Conservation (phyloP, 2,329 filamentous ascomycete genomes). For the Monilinia vaccinii-corymbosi region DNA sequence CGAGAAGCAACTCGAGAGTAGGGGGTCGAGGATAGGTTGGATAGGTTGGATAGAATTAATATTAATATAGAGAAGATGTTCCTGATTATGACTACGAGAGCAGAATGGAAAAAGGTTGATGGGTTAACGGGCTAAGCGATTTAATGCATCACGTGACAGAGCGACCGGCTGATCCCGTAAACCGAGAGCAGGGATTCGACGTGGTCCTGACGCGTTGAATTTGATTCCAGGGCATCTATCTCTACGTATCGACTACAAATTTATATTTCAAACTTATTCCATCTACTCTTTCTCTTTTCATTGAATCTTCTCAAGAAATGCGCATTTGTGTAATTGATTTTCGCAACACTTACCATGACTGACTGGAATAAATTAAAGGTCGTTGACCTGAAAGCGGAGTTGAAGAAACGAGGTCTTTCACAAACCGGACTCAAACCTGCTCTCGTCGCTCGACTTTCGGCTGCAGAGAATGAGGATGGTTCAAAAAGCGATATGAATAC, state of each 20-base stretch:
- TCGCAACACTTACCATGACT: slow-evolving; percentile 32
- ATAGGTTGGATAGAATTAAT: background rate
- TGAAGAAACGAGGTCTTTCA: slow-evolving; percentile 62
- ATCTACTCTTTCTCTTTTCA: background rate
- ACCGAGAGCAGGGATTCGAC: background rate
- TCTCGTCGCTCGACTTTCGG: slow-evolving; percentile 55
- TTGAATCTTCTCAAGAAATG: background rate
- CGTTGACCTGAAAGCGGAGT: slow-evolving; percentile 63
- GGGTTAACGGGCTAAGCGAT: no score
- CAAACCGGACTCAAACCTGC: slow-evolving; percentile 64
- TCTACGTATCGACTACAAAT: background rate
- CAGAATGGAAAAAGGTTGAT: background rate
- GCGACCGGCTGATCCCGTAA: background rate
- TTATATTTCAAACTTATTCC: background rate
- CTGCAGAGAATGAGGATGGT: slow-evolving; percentile 33
- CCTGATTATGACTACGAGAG: no score
- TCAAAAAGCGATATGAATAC: slow-evolving; percentile 27
- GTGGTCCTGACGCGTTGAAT: slow-evolving; percentile 9
- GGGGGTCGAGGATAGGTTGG: background rate
- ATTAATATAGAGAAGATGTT: background rate
- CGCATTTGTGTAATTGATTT: background rate
- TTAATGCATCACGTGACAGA: no score
- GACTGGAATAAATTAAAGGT: slow-evolving; percentile 58
- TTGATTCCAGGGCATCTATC: background rate
- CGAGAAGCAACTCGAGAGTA: background rate